phyloP scores from a whole-genome alignment of 2,329 filamentous ascomycete species.

The Aspergillus caelatus region DNA sequence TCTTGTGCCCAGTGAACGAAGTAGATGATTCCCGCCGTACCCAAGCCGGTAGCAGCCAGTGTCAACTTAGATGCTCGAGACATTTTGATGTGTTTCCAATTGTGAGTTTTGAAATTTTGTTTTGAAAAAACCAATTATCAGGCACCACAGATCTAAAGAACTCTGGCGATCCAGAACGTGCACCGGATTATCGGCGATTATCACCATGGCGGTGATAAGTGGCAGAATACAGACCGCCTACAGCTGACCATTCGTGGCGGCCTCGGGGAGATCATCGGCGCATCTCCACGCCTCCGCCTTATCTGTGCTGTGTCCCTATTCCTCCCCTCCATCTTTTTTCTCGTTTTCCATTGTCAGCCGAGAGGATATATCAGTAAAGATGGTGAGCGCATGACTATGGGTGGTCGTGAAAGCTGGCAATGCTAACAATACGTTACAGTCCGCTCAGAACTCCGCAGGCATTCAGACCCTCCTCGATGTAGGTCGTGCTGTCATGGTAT shows the following conservation, averaged over 20 bases:
- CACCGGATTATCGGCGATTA: constrained; percentile 23
- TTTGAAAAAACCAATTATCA: neutral
- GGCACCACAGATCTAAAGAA: neutral
- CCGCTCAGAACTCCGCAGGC: constrained; percentile 96
- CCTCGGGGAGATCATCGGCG: constrained; percentile 25
- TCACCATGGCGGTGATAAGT: constrained; percentile 31
- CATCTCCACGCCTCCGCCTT: constrained; percentile 29
- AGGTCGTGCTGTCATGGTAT: constrained; percentile 45
- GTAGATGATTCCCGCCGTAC: constrained; percentile 74
- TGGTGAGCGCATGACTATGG: constrained; percentile 29
- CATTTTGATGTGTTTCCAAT: constrained; percentile 57
- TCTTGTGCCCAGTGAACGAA: constrained; percentile 91
- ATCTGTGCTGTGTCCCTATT: constrained; percentile 16
- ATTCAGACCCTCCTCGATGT: constrained; percentile 99
- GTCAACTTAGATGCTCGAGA: constrained; percentile 89
- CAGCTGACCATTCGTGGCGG: constrained; percentile 31
- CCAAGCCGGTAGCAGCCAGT: constrained; percentile 73
- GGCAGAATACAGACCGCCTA: constrained; percentile 40
- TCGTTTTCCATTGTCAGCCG: constrained; percentile 6
- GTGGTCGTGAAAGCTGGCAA: constrained; percentile 7
- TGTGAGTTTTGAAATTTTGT: neutral
- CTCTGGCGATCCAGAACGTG: constrained; percentile 4
- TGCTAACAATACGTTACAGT: constrained; percentile 56
- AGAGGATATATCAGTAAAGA: constrained; percentile 23
- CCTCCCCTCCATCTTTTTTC: constrained; percentile 12